Conservation (phyloP, 169 alveolate species). For the Pseudocohnilembus persalinus region DNA sequence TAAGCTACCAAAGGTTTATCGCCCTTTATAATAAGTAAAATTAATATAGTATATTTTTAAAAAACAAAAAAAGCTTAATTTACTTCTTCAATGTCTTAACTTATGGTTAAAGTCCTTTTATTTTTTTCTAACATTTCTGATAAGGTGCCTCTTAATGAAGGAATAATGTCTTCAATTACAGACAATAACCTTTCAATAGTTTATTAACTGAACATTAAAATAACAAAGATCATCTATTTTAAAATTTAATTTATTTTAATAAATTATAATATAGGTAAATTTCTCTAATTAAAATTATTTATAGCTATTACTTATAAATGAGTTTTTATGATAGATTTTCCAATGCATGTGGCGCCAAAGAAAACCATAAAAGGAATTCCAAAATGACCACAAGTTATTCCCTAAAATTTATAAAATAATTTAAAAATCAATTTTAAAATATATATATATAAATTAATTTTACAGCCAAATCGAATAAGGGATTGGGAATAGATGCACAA, state of each 20-base stretch:
- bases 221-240: conserved; percentile 64
- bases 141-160: conserved; percentile 37
- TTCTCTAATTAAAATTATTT: background rate
- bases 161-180: conserved; percentile 30
- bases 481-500: conserved; percentile 88
- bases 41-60: conserved; percentile 11
- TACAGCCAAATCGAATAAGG: conserved; percentile 43
- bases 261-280: background rate
- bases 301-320: conserved; percentile 61
- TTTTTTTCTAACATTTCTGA: conserved; percentile 44
- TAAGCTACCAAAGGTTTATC: conserved; percentile 44
- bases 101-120: conserved; percentile 23
- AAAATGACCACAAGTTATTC: conserved; percentile 94
- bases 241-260: background rate
- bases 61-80: too few species aligned
- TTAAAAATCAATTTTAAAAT: conserved; percentile 73
- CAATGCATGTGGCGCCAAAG: conserved; percentile 90
- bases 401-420: conserved; percentile 68
- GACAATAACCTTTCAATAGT: conserved; percentile 46
- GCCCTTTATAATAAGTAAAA: conserved; percentile 32
- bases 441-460: background rate
- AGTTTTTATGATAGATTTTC: conserved; percentile 90
- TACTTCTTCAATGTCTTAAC: background rate
- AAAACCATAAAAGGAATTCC: conserved; percentile 87
- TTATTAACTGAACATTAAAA: conserved; percentile 72